Evolutionary conservation across 2,329 filamentous ascomycete genomes (phyloP).

Genomic region (Coleophoma crateriformis): DNA sequence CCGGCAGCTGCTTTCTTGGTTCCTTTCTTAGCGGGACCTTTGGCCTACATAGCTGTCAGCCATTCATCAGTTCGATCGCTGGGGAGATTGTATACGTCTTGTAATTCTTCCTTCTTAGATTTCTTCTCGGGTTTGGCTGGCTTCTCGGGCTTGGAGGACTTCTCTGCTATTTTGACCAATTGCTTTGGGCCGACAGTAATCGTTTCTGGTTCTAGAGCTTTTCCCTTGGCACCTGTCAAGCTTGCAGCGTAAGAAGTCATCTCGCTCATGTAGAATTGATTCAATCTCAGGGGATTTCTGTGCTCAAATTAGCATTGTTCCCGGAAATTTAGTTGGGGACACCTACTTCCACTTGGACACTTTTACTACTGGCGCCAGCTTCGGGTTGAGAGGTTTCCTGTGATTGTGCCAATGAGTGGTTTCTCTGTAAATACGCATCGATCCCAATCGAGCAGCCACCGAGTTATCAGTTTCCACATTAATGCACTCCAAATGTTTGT

Average conservation of each 20-base stretch:
- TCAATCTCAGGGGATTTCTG: constrained; percentile 25
- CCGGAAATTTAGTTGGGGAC: background rate
- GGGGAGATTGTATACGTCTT: constrained; percentile 1
- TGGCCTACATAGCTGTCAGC: background rate
- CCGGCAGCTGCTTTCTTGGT: constrained; percentile 33
- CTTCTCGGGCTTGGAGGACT: constrained; percentile 12
- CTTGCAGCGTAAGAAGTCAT: constrained; percentile 66
- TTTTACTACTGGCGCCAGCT: constrained; percentile 35
- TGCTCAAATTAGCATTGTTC: background rate
- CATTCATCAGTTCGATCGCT: background rate
- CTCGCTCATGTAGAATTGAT: constrained; percentile 63
- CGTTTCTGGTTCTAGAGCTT: constrained; percentile 56
- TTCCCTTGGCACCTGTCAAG: constrained; percentile 59
- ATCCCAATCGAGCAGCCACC: constrained; percentile 12
- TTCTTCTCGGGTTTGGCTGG: constrained; percentile 3
- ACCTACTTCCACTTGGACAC: constrained; percentile 27
- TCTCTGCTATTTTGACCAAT: constrained; percentile 21
- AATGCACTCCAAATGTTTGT: constrained; percentile 38
- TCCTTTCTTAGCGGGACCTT: constrained; percentile 20
- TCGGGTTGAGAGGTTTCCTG: constrained; percentile 42
- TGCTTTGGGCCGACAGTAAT: constrained; percentile 43
- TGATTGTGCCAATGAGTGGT: constrained; percentile 58
- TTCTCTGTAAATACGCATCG: constrained; percentile 38
- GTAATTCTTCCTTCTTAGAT: constrained; percentile 17
- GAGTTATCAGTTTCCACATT: constrained; percentile 28